phyloP scores from a whole-genome alignment of 1,284 basidiomycete species.

The Lentinula novae-zelandiae region DNA sequence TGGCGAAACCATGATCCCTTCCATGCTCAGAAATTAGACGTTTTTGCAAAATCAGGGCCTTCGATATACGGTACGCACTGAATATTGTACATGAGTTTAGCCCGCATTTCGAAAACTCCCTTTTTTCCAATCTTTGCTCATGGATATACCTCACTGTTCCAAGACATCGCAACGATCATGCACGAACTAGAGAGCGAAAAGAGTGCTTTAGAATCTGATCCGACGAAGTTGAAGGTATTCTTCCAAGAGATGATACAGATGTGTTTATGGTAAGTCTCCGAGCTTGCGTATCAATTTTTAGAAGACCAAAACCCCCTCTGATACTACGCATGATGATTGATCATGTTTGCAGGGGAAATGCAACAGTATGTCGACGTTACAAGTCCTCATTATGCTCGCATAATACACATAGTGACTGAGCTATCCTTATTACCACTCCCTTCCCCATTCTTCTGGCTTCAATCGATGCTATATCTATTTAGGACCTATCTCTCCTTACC shows the following conservation, averaged over 20 bases:
- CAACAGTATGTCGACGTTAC: constrained; percentile 46
- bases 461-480: background rate
- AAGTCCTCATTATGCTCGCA: no score
- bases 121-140: no score
- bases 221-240: constrained; percentile 55
- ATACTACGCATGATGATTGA: background rate
- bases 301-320: background rate
- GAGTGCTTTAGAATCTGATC: constrained; percentile 38
- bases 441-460: no score
- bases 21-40: constrained; percentile 73
- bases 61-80: constrained; percentile 68
- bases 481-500: constrained; percentile 84
- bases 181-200: constrained; percentile 56
- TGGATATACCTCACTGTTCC: background rate
- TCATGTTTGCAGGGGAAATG: constrained; percentile 61
- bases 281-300: background rate
- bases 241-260: constrained; percentile 88
- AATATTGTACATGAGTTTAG: background rate
- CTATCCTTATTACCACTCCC: no score
- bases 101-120: no score
- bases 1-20: constrained; percentile 90
- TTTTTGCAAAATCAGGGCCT: constrained; percentile 77
- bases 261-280: constrained; percentile 67
- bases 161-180: constrained; percentile 70
- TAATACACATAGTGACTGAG: no score